Percentiles rank a stretch among this genome's conserved stretches.
Conservation (phyloP, 257 asterid species). For the Solanum habrochaites region DNA sequence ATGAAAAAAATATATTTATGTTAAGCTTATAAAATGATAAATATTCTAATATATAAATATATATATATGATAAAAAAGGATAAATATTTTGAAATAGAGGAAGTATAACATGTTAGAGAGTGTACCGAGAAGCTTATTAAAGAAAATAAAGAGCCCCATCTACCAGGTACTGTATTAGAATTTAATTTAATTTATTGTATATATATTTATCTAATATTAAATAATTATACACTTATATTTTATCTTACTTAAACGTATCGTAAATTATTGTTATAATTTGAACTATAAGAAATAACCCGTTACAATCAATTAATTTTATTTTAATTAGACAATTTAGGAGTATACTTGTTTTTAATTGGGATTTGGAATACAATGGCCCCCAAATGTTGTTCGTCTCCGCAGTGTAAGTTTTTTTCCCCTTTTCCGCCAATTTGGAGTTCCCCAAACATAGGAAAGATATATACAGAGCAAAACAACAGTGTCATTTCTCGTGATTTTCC, state of each 20-base stretch:
- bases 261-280: no score
- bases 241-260: no score
- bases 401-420: not conserved
- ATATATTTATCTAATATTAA: not conserved
- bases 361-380: not conserved
- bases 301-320: not conserved
- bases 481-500: constrained; percentile 10
- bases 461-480: not conserved
- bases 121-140: not conserved
- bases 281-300: not conserved
- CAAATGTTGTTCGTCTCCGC: not conserved
- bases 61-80: no score
- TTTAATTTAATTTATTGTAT: not conserved
- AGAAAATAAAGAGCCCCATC: not conserved
- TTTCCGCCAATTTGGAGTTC: constrained; percentile 1
- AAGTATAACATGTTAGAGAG: not conserved
- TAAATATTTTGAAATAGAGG: not conserved
- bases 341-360: not conserved
- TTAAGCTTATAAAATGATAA: no score
- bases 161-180: not conserved
- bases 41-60: no score
- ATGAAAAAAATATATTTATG: no score
- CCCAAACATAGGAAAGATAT: not conserved
- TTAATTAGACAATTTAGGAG: not conserved
- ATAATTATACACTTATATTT: not conserved